Conservation (phyloP, 306 rosid species). For the Boehmeria nivea region DNA sequence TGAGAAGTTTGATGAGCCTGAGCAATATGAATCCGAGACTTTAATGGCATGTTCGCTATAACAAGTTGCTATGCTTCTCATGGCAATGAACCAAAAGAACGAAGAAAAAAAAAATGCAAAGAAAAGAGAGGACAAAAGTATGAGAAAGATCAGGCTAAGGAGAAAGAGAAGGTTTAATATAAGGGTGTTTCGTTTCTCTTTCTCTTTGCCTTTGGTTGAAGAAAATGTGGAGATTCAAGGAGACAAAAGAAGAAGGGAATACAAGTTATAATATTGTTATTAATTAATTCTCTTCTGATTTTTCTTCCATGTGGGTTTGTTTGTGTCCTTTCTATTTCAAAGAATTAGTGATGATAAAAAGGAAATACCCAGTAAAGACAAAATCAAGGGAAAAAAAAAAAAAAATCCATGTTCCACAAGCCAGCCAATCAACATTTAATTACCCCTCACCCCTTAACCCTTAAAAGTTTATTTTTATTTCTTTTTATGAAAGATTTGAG, state of each 20-base stretch:
- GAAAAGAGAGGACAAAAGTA: constrained; percentile 6
- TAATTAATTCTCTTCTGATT: constrained; percentile 1
- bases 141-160: neutral
- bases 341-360: neutral
- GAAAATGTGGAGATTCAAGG: constrained; percentile 33
- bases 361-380: neutral
- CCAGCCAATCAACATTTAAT: neutral
- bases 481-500: neutral
- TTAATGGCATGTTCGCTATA: constrained; percentile 79
- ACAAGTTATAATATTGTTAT: neutral
- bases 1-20: constrained; percentile 52
- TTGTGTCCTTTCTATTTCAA: constrained; percentile 5
- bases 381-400: constrained; percentile 2
- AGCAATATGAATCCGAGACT: constrained; percentile 80
- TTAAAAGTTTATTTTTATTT: neutral
- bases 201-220: constrained; percentile 23
- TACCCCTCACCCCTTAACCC: constrained; percentile 15
- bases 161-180: neutral
- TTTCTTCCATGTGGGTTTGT: constrained; percentile 24
- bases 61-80: constrained; percentile 83
- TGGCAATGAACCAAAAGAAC: constrained; percentile 1
- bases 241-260: constrained; percentile 24
- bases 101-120: neutral
- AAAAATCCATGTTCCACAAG: too few relatives aligned
- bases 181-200: constrained; percentile 8